A percentile compares a stretch with the other conserved stretches of the same genome.
Evolutionary conservation across 2,329 filamentous ascomycete genomes (phyloP).

Genomic region (Aspergillus fijiensis): DNA sequence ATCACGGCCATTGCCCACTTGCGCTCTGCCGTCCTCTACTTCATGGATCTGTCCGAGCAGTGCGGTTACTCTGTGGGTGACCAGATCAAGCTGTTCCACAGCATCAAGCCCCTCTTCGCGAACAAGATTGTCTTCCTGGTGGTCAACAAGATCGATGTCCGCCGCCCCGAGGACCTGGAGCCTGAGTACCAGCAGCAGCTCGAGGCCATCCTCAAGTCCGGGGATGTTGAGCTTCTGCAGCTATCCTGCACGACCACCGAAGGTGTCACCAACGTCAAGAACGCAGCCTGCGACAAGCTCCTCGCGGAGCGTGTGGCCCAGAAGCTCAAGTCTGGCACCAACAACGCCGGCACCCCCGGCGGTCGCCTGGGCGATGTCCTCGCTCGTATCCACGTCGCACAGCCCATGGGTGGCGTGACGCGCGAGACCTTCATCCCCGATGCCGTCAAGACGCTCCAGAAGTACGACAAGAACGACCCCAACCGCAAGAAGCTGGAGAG

Average conservation of each 20-base stretch:
- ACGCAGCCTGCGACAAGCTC: constrained; percentile 87
- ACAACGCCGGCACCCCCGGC: constrained; percentile 71
- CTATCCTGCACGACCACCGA: constrained; percentile 94
- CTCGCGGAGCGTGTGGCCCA: constrained; percentile 91
- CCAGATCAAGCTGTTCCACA: constrained; percentile 93
- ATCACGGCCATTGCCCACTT: constrained; percentile 98
- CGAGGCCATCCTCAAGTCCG: constrained; percentile 75
- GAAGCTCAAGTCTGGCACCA: constrained; percentile 88
- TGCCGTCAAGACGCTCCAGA: constrained; percentile 73
- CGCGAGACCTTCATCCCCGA: constrained; percentile 88
- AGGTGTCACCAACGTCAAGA: constrained; percentile 91
- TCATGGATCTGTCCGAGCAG: constrained; percentile 96
- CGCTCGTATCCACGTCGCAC: constrained; percentile 93
- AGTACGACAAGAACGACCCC: constrained; percentile 89
- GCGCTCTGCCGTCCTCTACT: constrained; percentile 91
- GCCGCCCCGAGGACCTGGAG: constrained; percentile 82
- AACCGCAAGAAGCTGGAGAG: constrained; percentile 74
- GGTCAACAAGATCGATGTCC: constrained; percentile 97
- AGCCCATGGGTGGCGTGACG: constrained; percentile 76
- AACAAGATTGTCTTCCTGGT: constrained; percentile 98
- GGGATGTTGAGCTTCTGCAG: constrained; percentile 89
- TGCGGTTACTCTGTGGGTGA: constrained; percentile 91
- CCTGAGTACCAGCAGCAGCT: constrained; percentile 74
- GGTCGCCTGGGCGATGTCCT: constrained; percentile 87
- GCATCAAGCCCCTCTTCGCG: constrained; percentile 92